Conservation (phyloP, 2,329 filamentous ascomycete species). For the Pestalotiopsis sp. region DNA sequence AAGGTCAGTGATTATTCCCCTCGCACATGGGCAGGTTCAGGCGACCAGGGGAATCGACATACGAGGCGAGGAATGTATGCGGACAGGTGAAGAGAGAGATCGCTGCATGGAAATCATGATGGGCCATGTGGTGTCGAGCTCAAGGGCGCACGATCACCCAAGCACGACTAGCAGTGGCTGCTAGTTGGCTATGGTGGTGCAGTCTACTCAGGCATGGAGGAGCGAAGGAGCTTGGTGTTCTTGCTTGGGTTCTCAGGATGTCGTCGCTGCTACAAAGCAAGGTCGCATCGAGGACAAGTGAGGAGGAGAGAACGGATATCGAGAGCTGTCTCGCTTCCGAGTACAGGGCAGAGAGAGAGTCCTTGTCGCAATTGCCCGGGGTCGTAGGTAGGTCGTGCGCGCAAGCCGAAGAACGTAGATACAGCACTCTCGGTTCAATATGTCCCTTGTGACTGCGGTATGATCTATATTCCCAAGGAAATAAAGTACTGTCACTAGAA, state of each 20-base stretch:
- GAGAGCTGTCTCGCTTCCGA: not conserved
- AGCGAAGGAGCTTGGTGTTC: not conserved
- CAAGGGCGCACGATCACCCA: slow-evolving; percentile 30
- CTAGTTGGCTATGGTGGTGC: slow-evolving; percentile 26
- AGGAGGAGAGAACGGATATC: not conserved
- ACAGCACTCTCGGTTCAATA: not conserved
- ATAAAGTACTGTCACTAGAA: not conserved
- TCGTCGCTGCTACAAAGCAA: slow-evolving; percentile 1
- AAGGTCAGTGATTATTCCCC: not conserved
- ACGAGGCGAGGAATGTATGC: slow-evolving; percentile 60
- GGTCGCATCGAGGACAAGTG: not conserved
- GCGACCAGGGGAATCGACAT: slow-evolving; percentile 42
- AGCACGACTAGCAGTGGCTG: slow-evolving; percentile 38
- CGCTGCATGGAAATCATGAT: slow-evolving; percentile 66
- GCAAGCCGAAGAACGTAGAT: not conserved
- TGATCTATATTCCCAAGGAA: not conserved
- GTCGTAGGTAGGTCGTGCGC: not conserved
- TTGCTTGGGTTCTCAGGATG: slow-evolving; percentile 14
- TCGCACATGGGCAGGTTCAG: not conserved
- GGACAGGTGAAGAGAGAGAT: slow-evolving; percentile 64
- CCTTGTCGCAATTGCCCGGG: not conserved
- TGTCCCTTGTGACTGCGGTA: not conserved
- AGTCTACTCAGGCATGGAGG: not conserved
- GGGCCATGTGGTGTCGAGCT: slow-evolving; percentile 44
- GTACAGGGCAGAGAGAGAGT: not conserved